These are phyloP conservation scores for Pestalotiopsis sp. DNA, from an alignment of 2,329 filamentous ascomycete species.

Conservation along the genomic window DNA sequence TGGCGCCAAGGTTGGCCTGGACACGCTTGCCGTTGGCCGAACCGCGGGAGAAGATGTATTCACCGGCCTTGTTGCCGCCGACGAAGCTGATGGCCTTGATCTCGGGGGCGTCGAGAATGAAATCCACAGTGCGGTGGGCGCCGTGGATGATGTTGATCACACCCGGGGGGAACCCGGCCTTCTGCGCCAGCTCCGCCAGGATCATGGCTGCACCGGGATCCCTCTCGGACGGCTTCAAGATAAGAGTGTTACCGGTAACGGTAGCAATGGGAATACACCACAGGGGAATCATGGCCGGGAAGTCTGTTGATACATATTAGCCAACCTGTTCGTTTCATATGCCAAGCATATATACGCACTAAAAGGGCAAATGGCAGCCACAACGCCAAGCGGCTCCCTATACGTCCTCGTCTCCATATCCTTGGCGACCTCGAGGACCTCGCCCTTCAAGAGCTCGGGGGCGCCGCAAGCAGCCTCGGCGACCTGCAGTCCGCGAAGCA, in stretches of 20 bases:
- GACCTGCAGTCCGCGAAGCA: conserved; percentile 80
- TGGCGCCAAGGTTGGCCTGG: conserved; percentile 84
- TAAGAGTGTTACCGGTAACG: conserved; percentile 80
- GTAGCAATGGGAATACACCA: conserved; percentile 88
- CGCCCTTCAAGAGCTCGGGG: conserved; percentile 80
- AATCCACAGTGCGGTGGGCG: conserved; percentile 79
- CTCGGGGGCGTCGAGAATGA: conserved; percentile 80
- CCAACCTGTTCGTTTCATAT: neutral
- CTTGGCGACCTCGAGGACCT: conserved; percentile 83
- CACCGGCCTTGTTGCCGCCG: conserved; percentile 83
- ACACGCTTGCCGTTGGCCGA: conserved; percentile 87
- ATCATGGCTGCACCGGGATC: conserved; percentile 87
- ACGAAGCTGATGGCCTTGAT: conserved; percentile 91
- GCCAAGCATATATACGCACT: conserved; percentile 54
- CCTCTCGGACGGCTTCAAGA: conserved; percentile 85
- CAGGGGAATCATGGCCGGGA: conserved; percentile 91
- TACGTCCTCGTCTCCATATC: conserved; percentile 90
- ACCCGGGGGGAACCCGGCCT: conserved; percentile 81
- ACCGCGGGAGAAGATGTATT: conserved; percentile 80
- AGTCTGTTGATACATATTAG: conserved; percentile 56
- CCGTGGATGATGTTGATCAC: conserved; percentile 86
- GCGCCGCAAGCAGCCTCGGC: conserved; percentile 82
- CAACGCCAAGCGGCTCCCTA: conserved; percentile 78
- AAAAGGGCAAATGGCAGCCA: conserved; percentile 85
- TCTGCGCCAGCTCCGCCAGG: conserved; percentile 75